phyloP scores from a whole-genome alignment of 139 green algal species.

The Tetraselmis striata region DNA sequence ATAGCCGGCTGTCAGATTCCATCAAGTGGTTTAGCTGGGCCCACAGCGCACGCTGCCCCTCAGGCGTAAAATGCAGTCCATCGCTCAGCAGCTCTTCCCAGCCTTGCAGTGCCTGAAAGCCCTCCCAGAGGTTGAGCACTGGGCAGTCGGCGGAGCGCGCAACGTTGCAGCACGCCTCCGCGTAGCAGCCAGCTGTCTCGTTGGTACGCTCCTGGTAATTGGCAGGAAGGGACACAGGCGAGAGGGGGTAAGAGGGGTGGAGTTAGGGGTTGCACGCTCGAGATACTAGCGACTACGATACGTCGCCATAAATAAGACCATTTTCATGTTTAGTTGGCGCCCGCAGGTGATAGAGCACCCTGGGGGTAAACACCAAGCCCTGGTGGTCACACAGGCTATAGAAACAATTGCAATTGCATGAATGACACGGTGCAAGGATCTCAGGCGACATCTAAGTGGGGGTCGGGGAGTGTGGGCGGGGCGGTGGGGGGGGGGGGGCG shows the following conservation, averaged over 20 bases:
- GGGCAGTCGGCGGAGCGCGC: constrained; percentile 35
- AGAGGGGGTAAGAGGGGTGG: neutral
- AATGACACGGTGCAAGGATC: too few species aligned
- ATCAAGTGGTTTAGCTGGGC: constrained; percentile 37
- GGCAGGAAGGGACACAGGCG: neutral
- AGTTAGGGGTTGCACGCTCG: neutral
- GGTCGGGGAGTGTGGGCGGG: too few species aligned
- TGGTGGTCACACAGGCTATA: too few species aligned
- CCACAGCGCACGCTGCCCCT: constrained; percentile 42
- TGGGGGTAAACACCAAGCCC: too few species aligned
- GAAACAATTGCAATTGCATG: too few species aligned
- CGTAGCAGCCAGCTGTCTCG: constrained; percentile 45
- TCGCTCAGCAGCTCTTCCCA: constrained; percentile 45
- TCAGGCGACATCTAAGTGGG: too few species aligned
- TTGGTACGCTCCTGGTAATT: constrained; percentile 42
- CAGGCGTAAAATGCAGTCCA: constrained; percentile 63
- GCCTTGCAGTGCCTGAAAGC: constrained; percentile 35
- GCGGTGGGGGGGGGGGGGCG: too few species aligned
- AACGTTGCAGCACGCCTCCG: constrained; percentile 31
- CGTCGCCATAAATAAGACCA: too few species aligned
- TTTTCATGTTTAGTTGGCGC: too few species aligned
- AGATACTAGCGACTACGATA: too few species aligned
- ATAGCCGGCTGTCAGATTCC: neutral
- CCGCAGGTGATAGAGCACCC: too few species aligned
- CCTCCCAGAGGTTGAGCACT: constrained; percentile 60